These are phyloP conservation scores for Mycena amicta DNA, from an alignment of 768 basidiomycete genomes.

Conservation along the genomic window DNA sequence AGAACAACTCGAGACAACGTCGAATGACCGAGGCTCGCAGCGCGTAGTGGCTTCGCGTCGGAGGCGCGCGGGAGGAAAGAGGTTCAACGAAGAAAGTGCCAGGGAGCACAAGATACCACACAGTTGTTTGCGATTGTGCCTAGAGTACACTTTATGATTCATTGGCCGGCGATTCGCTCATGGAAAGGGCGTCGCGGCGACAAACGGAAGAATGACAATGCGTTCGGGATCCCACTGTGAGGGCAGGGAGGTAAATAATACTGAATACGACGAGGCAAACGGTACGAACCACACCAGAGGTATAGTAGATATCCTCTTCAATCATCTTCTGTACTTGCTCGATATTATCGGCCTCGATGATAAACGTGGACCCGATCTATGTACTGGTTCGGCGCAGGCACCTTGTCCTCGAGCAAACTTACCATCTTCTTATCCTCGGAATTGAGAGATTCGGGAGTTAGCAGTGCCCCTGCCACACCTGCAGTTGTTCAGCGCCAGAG, in stretches of 20 bases:
- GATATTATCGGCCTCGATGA: constrained; percentile 43
- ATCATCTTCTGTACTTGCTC: constrained; percentile 29
- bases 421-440: constrained; percentile 47
- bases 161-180: too few relatives aligned
- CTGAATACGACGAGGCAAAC: too few relatives aligned
- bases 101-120: too few relatives aligned
- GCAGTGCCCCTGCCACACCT: constrained; percentile 40
- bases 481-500: not conserved
- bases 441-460: constrained; percentile 32
- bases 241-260: too few relatives aligned
- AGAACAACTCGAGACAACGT: too few relatives aligned
- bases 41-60: too few relatives aligned
- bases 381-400: not conserved
- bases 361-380: constrained; percentile 41
- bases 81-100: too few relatives aligned
- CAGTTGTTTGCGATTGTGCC: too few relatives aligned
- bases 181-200: constrained; percentile 18
- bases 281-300: constrained; percentile 20
- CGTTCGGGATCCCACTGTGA: constrained; percentile 21
- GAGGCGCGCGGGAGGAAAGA: too few relatives aligned
- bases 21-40: too few relatives aligned
- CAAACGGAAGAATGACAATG: constrained; percentile 19
- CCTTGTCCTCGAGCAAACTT: not conserved
- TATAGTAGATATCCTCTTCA: constrained; percentile 24
- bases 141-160: too few relatives aligned